These are phyloP conservation scores for Xylariaceae sp. DNA, from an alignment of 2,329 filamentous ascomycete genomes.

Conservation along the genomic window DNA sequence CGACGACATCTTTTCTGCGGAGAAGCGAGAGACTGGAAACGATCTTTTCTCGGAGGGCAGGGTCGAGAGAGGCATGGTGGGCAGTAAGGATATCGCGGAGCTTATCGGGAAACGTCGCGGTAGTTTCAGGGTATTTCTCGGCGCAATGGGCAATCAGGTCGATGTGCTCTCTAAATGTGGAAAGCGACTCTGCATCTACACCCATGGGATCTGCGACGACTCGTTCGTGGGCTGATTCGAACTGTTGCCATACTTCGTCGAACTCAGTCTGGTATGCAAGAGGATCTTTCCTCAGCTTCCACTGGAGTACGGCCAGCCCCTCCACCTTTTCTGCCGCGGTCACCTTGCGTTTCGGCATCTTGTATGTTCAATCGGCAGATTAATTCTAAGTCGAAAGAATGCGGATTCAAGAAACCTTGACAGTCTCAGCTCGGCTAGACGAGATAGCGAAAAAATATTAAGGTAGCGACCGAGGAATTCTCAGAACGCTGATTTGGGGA, in stretches of 20 bases:
- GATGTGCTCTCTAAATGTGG: conserved; percentile 85
- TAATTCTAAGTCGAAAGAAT: too few relatives aligned
- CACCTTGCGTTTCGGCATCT: conserved; percentile 17
- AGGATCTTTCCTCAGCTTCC: conserved; percentile 19
- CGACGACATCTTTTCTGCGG: conserved; percentile 85
- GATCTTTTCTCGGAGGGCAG: conserved; percentile 88
- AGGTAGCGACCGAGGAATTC: too few relatives aligned
- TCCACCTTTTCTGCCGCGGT: conserved; percentile 17
- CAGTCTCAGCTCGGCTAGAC: too few relatives aligned
- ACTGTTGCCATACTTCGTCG: conserved; percentile 81
- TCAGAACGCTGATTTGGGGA: too few relatives aligned
- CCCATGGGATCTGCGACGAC: conserved; percentile 81
- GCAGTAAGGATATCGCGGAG: conserved; percentile 74
- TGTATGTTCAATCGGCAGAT: neutral
- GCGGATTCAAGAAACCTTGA: too few relatives aligned
- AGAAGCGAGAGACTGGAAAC: conserved; percentile 85
- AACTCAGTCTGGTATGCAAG: conserved; percentile 44
- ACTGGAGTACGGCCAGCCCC: conserved; percentile 16
- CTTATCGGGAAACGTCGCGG: conserved; percentile 71
- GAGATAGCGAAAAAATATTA: too few relatives aligned
- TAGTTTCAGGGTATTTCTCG: conserved; percentile 85
- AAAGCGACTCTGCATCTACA: conserved; percentile 71
- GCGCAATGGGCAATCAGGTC: conserved; percentile 92
- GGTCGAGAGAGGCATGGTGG: conserved; percentile 78
- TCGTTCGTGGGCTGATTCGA: conserved; percentile 85